Evolutionary conservation across 2,329 filamentous ascomycete genomes (phyloP).

Genomic region (Nemania sp.): DNA sequence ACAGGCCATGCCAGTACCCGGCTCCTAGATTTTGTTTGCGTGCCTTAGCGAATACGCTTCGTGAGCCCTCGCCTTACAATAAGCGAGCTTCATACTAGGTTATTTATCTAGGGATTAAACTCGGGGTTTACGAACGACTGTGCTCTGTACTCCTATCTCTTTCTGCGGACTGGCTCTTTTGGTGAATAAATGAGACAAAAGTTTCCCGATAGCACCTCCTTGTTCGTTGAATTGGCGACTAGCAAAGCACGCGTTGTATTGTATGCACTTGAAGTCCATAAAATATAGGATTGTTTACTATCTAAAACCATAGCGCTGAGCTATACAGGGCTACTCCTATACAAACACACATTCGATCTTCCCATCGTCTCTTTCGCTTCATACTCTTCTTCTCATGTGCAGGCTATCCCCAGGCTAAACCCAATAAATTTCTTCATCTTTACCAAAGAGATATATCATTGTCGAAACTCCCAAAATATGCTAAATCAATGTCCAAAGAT

Average conservation of each 20-base stretch:
- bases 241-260: not conserved
- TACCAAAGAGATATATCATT: constrained; percentile 4
- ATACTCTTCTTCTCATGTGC: not conserved
- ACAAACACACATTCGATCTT: not conserved
- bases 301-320: constrained; percentile 21
- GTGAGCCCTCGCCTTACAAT: not conserved
- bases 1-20: not conserved
- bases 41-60: not conserved
- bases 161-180: no score
- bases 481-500: constrained; percentile 20
- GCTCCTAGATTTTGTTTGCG: not conserved
- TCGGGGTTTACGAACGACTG: not conserved
- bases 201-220: no score
- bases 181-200: no score
- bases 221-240: no score
- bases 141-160: not conserved
- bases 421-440: constrained; percentile 18
- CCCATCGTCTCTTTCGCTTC: constrained; percentile 1
- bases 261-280: not conserved
- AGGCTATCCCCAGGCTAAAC: not conserved
- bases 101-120: not conserved
- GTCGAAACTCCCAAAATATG: constrained; percentile 35
- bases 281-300: constrained; percentile 23
- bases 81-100: not conserved
- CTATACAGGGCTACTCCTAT: constrained; percentile 8